Percentiles rank a stretch among this genome's conserved stretches.
Evolutionary conservation across 192 early-diverging fungal genomes (phyloP).

Genomic region (Backusella morwellensis): DNA sequence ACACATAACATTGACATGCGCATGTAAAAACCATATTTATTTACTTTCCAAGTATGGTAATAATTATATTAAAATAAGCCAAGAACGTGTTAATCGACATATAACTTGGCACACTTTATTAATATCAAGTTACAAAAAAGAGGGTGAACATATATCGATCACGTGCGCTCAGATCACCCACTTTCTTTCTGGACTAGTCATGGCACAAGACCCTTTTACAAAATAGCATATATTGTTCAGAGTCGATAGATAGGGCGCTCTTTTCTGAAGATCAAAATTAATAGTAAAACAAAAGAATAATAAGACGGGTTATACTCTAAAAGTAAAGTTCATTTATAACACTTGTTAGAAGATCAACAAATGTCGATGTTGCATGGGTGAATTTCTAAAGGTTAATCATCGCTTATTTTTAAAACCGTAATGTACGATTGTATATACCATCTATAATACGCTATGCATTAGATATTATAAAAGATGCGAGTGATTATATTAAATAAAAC

Average conservation of each 20-base stretch:
- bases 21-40: background rate
- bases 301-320: background rate
- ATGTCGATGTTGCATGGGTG: background rate
- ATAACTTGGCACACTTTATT: too few species aligned
- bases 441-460: background rate
- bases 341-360: background rate
- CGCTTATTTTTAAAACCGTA: background rate
- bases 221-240: background rate
- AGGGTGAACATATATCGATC: too few species aligned
- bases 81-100: too few species aligned
- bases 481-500: background rate
- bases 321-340: background rate
- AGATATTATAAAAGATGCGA: background rate
- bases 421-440: background rate
- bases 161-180: background rate
- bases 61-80: too few species aligned
- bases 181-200: background rate
- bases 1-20: background rate
- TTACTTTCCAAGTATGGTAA: background rate
- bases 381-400: background rate
- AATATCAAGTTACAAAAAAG: too few species aligned
- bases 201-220: background rate
- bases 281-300: too few species aligned
- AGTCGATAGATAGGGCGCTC: background rate
- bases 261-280: too few species aligned